These are phyloP conservation scores for Clavispora fructus DNA, from an alignment of 805 yeast species.

Conservation along the genomic window DNA sequence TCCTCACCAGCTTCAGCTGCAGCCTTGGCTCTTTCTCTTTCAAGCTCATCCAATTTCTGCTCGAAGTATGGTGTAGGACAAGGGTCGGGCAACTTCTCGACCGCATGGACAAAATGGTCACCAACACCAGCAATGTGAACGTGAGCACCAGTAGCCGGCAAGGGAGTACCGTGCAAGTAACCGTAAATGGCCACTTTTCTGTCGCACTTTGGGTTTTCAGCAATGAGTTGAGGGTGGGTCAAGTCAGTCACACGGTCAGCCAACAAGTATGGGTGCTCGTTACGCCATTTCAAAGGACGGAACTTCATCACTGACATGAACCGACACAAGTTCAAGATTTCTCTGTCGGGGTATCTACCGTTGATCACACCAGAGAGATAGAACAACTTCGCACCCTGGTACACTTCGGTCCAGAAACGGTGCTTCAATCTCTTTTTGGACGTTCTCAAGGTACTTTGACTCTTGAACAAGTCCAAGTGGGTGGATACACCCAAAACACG, in stretches of 20 bases:
- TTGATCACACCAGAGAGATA: conserved; percentile 92
- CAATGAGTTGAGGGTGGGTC: conserved; percentile 84
- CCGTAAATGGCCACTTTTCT: conserved; percentile 91
- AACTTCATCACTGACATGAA: conserved; percentile 97
- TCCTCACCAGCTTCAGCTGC: conserved; percentile 59
- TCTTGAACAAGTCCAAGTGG: conserved; percentile 89
- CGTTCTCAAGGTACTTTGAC: conserved; percentile 82
- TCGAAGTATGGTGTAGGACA: conserved; percentile 96
- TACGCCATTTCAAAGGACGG: conserved; percentile 98
- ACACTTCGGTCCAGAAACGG: conserved; percentile 98
- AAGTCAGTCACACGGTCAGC: conserved; percentile 91
- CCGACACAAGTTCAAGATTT: conserved; percentile 82
- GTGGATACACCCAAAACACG: conserved; percentile 93
- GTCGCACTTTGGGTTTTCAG: conserved; percentile 75
- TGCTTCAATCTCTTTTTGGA: conserved; percentile 88
- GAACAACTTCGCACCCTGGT: conserved; percentile 94
- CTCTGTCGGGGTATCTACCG: conserved; percentile 97
- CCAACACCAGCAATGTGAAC: conserved; percentile 97
- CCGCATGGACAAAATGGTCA: conserved; percentile 67
- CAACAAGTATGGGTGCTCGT: conserved; percentile 91
- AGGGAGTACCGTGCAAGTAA: conserved; percentile 88
- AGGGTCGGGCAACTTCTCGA: conserved; percentile 94
- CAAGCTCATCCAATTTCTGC: conserved; percentile 76
- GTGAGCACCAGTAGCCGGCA: conserved; percentile 60
- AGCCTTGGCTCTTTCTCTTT: conserved; percentile 64